Base-by-base conservation (phyloP, 2,329 filamentous ascomycete species). In the Chaetothyriales sp. region DNA sequence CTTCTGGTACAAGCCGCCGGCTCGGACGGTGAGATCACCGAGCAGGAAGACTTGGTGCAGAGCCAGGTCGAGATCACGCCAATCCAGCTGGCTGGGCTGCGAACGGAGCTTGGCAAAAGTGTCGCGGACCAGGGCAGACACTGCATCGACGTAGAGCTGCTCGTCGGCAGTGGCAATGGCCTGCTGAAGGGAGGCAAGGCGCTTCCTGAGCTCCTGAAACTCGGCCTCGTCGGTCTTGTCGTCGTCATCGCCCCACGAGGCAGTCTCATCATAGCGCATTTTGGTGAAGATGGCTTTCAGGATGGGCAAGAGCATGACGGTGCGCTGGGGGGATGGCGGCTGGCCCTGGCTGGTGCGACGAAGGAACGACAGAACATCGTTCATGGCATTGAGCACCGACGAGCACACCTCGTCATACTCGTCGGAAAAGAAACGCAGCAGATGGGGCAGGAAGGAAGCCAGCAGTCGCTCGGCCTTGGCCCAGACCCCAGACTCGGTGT, bases 321-420 rank as follows among this genome's bases (percentile, higher is more conserved):
- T 75, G 66, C 94, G 92, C 51, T 85, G 79, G 47, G 77, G 70
- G 18, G 85, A 82, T n/a, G 94, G 74, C 18, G 80, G 75, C 10
- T 74, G 73, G 37, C 74, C 77, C 49, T 70, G 67, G 56, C 83
- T 78, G 40, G 89, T 74, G 68, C 89, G 94, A 52, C 92, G 84
- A 58, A 97, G 78, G 66, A 94, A 90, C 25, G 88, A 89, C 55
- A 98, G 78, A 47, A 97, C 78, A 63, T 98, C 94, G 47, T 87
- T 95, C 51, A 97, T 80, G 40, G 87, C 90, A 19, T 89, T 86
- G 56, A 98, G 94, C 53, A 97, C 88, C 10, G 88, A 92, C 37
- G 89, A 94, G 73, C 92, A 97, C 60, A 98, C 84, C 71, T 98
- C 92, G 67, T 98, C 92, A 67, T 94, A 98, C 65, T 98, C 89